Base-by-base conservation (phyloP, 768 basidiomycete species). In the Leccinum pellstonianum region DNA sequence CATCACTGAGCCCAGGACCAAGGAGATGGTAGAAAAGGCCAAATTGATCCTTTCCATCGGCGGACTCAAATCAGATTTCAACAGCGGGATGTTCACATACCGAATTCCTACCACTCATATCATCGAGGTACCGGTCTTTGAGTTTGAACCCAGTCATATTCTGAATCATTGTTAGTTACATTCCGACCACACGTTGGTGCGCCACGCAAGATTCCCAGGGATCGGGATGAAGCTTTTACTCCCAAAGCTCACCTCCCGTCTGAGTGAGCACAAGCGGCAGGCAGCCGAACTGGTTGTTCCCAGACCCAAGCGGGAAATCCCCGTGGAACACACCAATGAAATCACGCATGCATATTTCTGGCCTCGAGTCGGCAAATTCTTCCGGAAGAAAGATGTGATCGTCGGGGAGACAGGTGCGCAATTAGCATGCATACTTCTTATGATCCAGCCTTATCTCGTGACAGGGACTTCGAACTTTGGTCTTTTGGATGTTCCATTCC, bases 21-120 rank as follows among this genome's bases (percentile, higher is more conserved):
- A 85, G 72, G 82, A 86, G 55, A 83, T 80, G 61, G 85, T 95
- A 29, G 93, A 95, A 73, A 77, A 70, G 3, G 86, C 91, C 4
- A 89, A 87, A 63, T 77, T 95, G 47, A 85, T 92, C 54, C 68
- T 95, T 12, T 89, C 88, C 12, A 77, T 95, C 59, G 91, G 91
- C 4, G 60, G 77, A 1, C 76, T 91, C 53, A 84, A 83, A 69
- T 85, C 82, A 50, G 93, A 95, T 71, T 93, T 92, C 78, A 95
- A 95, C 73, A 91, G 90, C 1, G 93, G 92, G 33, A 89, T 88
- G 72, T 94, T 93, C 73, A 88, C 88, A 0, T 92, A 90, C 66
- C 83, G 81, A 53, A 86, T 88, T 50, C 84, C 87, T 5, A 77
- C 77, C 0, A 71, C 73, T 11, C 79, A 78, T 43, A 85, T 83